These are phyloP conservation scores for Acmispon strigosus DNA, from an alignment of 306 rosid species.

Conservation along the genomic window DNA sequence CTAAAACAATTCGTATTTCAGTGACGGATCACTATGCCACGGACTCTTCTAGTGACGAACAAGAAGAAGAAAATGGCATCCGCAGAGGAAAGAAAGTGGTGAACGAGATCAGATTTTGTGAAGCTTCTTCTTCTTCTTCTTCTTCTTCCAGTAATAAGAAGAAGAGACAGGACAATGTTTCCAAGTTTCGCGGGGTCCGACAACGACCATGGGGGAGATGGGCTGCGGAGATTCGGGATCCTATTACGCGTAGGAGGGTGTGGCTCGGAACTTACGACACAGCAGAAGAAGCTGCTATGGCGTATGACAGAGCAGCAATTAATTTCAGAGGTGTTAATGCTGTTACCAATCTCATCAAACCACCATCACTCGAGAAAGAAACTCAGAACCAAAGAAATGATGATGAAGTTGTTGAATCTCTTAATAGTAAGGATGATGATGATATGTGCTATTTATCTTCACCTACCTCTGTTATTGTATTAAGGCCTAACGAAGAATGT, in stretches of 20 bases:
- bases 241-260: not conserved
- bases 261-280: slow-evolving; percentile 18
- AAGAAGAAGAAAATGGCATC: slow-evolving; percentile 20
- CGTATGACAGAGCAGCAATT: slow-evolving; percentile 55
- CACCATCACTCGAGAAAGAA: not conserved
- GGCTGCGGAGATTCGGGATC: slow-evolving; percentile 92
- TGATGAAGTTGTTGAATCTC: not conserved
- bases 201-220: slow-evolving; percentile 81
- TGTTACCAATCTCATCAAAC: slow-evolving; percentile 40
- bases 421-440: not conserved
- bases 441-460: not conserved
- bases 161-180: not conserved
- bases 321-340: slow-evolving; percentile 44
- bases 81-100: slow-evolving; percentile 43
- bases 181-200: slow-evolving; percentile 52
- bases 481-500: not conserved
- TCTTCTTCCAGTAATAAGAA: not conserved
- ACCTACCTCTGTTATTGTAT: slow-evolving; percentile 17
- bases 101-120: slow-evolving; percentile 31
- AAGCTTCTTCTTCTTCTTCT: no score
- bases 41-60: slow-evolving; percentile 72
- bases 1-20: slow-evolving; percentile 37
- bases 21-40: slow-evolving; percentile 64
- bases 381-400: not conserved
- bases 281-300: slow-evolving; percentile 28